Base-by-base conservation (phyloP, 2,329 filamentous ascomycete species). In the Trichoderma citrinoviride region DNA sequence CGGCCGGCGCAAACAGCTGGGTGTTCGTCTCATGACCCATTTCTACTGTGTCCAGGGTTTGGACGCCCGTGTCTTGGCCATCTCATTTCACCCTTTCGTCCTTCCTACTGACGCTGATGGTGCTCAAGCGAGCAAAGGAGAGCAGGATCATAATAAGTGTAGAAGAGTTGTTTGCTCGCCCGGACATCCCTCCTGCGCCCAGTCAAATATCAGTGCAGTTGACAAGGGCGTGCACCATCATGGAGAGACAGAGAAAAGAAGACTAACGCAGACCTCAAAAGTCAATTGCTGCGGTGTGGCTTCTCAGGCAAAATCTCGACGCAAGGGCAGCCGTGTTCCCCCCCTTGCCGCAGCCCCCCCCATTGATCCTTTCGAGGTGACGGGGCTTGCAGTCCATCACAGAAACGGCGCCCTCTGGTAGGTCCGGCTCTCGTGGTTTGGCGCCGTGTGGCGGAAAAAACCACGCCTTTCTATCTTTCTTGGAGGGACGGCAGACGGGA, bases 361-460 rank as follows among this genome's bases (percentile, higher is more conserved):
- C 41, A 44, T n/a, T n/a, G n/a, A n/a, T 25, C 21, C 41, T 27
- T 43, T 33, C 25, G 21, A 50, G 25, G 46, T 46, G 58, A 61
- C 52, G 27, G 25, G 63, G 41, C 52, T 37, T 65, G 63, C 47
- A 37, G 47, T 49, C 47, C 53, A 46, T 65, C 56, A 65, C 63
- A 65, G 15, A 40, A 33, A 43, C 21, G 27, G 33, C 41, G 56
- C 3, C 25, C 25, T 55, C 56, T 65, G 63, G 63, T 65, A 65
- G 63, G 63, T 12, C 29, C 56, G 53, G 49, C 46, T 61, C n/a
- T 29, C 47, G 17, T 54, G 56, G 55, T 65, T 37, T 61, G 63
- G 63, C 63, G 63, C 63, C 63, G 63, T 54, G 54, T 61, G 56
- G 63, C 49, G 23, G 37, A 54, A 57, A 60, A 58, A 50, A 33